Evolutionary conservation across 805 yeast genomes (phyloP).

Genomic region (Lipomyces yamanashiensis): DNA sequence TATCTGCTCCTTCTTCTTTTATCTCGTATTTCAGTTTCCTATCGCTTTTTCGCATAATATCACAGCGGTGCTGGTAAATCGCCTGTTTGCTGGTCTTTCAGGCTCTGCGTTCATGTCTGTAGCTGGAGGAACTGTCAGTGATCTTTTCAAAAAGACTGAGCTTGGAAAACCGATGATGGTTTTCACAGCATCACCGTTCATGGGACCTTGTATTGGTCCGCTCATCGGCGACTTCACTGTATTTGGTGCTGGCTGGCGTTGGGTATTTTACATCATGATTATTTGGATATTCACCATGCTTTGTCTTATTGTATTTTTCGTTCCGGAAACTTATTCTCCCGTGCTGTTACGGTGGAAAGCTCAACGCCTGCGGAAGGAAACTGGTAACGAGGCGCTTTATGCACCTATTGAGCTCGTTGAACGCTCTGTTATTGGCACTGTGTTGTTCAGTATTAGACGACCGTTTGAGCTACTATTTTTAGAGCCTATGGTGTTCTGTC

Average conservation of each 20-base stretch:
- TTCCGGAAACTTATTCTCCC: conserved; percentile 90
- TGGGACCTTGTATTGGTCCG: conserved; percentile 75
- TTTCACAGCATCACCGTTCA: conserved; percentile 43
- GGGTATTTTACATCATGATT: conserved; percentile 65
- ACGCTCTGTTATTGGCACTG: conserved; percentile 48
- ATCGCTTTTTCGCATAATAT: conserved; percentile 51
- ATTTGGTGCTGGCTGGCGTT: conserved; percentile 68
- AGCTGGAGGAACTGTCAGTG: conserved; percentile 83
- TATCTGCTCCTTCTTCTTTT: conserved; percentile 54
- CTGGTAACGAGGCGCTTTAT: conserved; percentile 48
- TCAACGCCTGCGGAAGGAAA: conserved; percentile 54
- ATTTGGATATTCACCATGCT: conserved; percentile 36
- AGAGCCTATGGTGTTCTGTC: conserved; percentile 61
- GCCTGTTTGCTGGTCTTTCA: conserved; percentile 75
- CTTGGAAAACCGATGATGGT: conserved; percentile 39
- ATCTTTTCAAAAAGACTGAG: conserved; percentile 65
- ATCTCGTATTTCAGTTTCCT: conserved; percentile 55
- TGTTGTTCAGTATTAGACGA: conserved; percentile 55
- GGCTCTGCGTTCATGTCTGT: conserved; percentile 84
- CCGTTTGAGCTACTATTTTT: conserved; percentile 55
- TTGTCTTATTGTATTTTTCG: conserved; percentile 44
- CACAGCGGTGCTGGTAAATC: conserved; percentile 57
- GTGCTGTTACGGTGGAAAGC: conserved; percentile 74
- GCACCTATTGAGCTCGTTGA: conserved; percentile 52
- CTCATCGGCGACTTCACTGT: conserved; percentile 60